Percentiles rank a stretch among this genome's conserved stretches.
Conservation (phyloP, 2,329 filamentous ascomycete genomes). For the Pyricularia grisea region DNA sequence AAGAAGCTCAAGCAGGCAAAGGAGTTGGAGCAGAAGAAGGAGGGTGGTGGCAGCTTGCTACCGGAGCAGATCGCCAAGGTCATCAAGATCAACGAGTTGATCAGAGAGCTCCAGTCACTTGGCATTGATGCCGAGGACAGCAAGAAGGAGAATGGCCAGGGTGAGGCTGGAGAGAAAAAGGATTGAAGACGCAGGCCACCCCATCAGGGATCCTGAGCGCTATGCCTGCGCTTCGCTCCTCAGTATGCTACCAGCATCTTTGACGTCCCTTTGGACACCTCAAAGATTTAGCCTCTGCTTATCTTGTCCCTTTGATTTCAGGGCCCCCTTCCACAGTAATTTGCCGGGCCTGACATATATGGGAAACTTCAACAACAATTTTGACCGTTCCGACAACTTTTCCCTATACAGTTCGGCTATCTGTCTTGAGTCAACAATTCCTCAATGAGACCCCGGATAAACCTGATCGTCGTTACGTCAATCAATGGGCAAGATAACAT, state of each 20-base stretch:
- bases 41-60: conserved; percentile 70
- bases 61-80: conserved; percentile 97
- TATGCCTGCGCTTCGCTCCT: background rate
- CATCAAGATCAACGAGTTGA: conserved; percentile 90
- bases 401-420: background rate
- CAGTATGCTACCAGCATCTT: background rate
- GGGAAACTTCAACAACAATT: background rate
- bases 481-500: background rate
- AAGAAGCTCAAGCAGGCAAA: conserved; percentile 94
- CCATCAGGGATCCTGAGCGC: background rate
- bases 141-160: conserved; percentile 20
- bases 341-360: background rate
- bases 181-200: background rate
- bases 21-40: conserved; percentile 85
- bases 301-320: background rate
- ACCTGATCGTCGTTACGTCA: background rate
- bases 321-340: background rate
- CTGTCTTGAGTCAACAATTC: background rate
- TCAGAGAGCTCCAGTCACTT: conserved; percentile 75
- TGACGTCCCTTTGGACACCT: background rate
- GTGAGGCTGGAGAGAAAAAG: background rate
- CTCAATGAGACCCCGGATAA: background rate
- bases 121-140: conserved; percentile 78
- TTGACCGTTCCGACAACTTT: background rate
- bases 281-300: background rate